Percentiles rank a stretch among this genome's conserved stretches.
Conservation (phyloP, 2,329 filamentous ascomycete species). For the Neoarthrinium moseri region DNA sequence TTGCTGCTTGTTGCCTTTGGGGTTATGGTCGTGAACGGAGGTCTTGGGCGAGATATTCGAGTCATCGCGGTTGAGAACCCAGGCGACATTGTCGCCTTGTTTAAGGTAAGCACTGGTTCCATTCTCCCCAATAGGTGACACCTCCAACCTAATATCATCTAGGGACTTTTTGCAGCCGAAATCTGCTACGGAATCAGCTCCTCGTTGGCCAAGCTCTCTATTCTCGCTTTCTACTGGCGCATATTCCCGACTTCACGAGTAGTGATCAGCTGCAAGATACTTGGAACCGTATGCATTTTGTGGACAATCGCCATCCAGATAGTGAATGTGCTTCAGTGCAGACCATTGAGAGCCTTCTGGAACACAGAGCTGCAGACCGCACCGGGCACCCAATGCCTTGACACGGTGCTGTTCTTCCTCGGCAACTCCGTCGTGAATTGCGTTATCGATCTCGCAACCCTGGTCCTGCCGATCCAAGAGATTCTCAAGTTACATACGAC, state of each 20-base stretch:
- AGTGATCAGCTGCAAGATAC: neutral
- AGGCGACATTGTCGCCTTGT: neutral
- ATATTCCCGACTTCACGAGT: neutral
- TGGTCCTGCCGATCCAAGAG: constrained; percentile 13
- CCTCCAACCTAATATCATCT: neutral
- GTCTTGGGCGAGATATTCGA: neutral
- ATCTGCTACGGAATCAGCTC: neutral
- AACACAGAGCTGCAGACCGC: constrained; percentile 7
- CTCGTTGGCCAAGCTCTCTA: neutral
- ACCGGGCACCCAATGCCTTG: constrained; percentile 10
- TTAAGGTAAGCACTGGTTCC: neutral
- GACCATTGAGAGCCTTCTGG: constrained; percentile 14
- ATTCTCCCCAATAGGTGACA: too few relatives aligned
- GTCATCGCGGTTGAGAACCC: neutral
- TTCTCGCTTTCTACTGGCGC: neutral
- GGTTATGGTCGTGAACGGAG: neutral
- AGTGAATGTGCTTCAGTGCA: constrained; percentile 12
- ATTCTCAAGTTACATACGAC: neutral
- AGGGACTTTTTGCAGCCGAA: neutral
- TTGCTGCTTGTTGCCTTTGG: neutral
- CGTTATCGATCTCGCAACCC: constrained; percentile 12
- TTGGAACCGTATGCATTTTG: neutral
- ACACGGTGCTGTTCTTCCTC: constrained; percentile 11
- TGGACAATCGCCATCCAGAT: constrained; percentile 13
- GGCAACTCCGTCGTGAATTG: constrained; percentile 12